Evolutionary conservation across 108 stramenopile species (phyloP).

Genomic region (Tribonema minus): DNA sequence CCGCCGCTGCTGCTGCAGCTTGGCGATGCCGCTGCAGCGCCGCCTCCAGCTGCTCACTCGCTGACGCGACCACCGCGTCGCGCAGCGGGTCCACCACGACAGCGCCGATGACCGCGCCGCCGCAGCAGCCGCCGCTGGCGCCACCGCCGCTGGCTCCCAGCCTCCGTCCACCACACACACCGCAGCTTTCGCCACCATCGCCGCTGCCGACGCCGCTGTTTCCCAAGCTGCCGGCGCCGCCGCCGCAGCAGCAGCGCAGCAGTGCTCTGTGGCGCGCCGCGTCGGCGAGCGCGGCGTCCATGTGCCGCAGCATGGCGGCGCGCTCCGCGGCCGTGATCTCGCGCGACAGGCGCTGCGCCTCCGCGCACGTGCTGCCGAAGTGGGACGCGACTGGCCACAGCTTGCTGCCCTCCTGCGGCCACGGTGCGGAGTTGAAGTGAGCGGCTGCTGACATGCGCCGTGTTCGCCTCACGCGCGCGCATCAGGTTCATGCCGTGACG

Average conservation of each 20-base stretch:
- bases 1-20: background rate
- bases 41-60: no score
- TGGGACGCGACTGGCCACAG: background rate
- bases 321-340: conserved; percentile 11
- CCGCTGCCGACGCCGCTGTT: conserved; percentile 1
- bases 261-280: background rate
- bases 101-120: conserved; percentile 14
- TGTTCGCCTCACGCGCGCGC: no score
- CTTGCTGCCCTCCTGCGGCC: background rate
- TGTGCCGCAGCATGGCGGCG: background rate
- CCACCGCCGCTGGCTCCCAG: no score
- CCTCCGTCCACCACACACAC: background rate
- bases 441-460: no score
- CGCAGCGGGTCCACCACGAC: conserved; percentile 28
- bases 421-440: no score
- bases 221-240: background rate
- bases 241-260: background rate
- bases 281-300: conserved; percentile 15
- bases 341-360: conserved; percentile 11
- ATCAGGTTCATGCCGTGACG: no score
- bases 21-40: background rate
- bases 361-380: conserved; percentile 27
- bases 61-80: background rate
- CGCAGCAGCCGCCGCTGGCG: background rate
- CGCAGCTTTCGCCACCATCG: no score